Evolutionary conservation across 2,329 filamentous ascomycete species (phyloP), one percentile per base, ranked within the genome.

Genomic region (Dothidotthia symphoricarpi): DNA sequence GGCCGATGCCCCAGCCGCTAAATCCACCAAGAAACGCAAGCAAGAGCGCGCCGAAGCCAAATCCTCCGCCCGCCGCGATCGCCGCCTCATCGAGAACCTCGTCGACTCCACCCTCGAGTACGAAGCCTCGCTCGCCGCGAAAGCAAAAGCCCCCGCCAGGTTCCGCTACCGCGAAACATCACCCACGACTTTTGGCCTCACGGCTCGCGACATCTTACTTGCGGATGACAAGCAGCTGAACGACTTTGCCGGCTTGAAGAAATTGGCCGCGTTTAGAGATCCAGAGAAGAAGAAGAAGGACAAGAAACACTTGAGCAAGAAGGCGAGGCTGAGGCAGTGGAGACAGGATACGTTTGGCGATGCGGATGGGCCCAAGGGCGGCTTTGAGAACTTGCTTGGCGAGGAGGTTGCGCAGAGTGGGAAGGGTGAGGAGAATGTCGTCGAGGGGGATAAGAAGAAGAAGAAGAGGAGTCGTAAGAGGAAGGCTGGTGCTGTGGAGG

Each of bases 141-240:
- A 60, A 67, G 58, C 62, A 38, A 78, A 77, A 53, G 70, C 70
- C 33, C 67, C 69, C 30, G 71, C 71, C 17, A 63, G 69, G 19
- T 98, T 98, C 80, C 85, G 87, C 39, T 98, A 98, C 74, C 87
- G 93, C 59, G 90, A 96, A 63, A 95, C 91, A 2, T 94, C 88
- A 0, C 91, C 93, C 1, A 84, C 85, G 38, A 81, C 85, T 10
- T 98, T 95, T 63, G 93, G 93, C 41, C 81, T 98, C 59, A 95
- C 88, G 0, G 76, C 90, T 1, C 80, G 83, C 45, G 93, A 98
- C 67, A 97, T 98, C 55, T 78, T 98, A 24, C 88, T 95, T 51
- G 88, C 90, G 0, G 85, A 85, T 29, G 93, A 98, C 70, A 74
- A 81, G 31, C 82, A 84, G 36, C 80, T 98, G 49, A 98, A 98